Percentiles rank a stretch among this genome's conserved stretches.
Evolutionary conservation across 805 yeast species (phyloP).

Genomic region (Suhomyces sp.): DNA sequence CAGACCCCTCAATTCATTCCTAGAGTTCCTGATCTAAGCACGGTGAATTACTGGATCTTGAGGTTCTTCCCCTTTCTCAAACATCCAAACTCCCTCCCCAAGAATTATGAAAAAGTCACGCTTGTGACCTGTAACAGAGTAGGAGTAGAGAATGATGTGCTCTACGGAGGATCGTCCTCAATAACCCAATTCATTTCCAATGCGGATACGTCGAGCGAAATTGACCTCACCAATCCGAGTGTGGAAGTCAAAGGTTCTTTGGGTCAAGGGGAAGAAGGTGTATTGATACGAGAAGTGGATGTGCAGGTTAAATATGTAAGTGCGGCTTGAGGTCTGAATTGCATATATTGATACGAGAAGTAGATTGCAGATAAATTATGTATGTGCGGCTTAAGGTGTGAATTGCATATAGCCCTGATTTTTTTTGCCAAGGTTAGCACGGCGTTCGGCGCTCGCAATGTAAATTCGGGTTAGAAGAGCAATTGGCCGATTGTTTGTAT

Average conservation of each 20-base stretch:
- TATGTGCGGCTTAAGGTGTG: background rate
- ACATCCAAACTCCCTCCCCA: slow-evolving; percentile 27
- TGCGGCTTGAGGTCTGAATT: background rate
- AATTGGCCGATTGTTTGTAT: background rate
- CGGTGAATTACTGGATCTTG: slow-evolving; percentile 70
- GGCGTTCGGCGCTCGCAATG: background rate
- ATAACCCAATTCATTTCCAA: slow-evolving; percentile 50
- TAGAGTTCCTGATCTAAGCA: slow-evolving; percentile 43
- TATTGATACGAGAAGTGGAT: slow-evolving; percentile 50
- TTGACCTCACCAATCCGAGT: slow-evolving; percentile 47
- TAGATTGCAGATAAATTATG: background rate
- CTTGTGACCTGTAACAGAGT: slow-evolving; percentile 65
- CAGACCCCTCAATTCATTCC: slow-evolving; percentile 16
- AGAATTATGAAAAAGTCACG: slow-evolving; percentile 22
- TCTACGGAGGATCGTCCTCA: slow-evolving; percentile 66
- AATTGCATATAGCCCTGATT: background rate
- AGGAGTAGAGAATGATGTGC: slow-evolving; percentile 69
- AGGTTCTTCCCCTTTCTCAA: slow-evolving; percentile 63
- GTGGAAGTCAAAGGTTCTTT: slow-evolving; percentile 54
- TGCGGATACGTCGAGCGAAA: slow-evolving; percentile 23
- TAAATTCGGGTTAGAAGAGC: background rate
- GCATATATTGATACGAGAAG: slow-evolving; percentile 47
- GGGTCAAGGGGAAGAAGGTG: slow-evolving; percentile 65
- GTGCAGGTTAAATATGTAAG: background rate
- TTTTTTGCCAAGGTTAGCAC: background rate